These are phyloP conservation scores for Flaveria floridana DNA, from an alignment of 140 eudicot genomes.

Conservation along the genomic window DNA sequence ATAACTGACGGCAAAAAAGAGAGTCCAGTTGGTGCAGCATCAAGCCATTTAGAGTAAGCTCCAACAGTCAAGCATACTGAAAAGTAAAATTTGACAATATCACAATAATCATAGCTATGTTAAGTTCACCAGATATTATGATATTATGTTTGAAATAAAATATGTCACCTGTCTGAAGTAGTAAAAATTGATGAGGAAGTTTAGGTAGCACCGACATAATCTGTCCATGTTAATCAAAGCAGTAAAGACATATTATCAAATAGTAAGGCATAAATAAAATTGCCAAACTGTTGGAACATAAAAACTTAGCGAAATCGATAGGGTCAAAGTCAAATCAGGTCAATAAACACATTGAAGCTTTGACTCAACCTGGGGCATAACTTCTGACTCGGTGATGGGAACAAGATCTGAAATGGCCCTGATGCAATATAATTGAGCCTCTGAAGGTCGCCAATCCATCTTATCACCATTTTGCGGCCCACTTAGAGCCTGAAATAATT, in stretches of 20 bases:
- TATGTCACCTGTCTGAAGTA: conserved; percentile 84
- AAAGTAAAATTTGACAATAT: neutral
- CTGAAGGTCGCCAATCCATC: conserved; percentile 91
- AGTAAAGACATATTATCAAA: conserved; percentile 3
- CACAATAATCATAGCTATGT: conserved; percentile 5
- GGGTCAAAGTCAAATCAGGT: conserved; percentile 21
- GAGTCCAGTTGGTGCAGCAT: conserved; percentile 75
- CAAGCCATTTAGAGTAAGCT: conserved; percentile 97
- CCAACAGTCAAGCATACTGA: conserved; percentile 88
- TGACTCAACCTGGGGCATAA: conserved; percentile 88
- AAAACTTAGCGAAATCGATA: conserved; percentile 10
- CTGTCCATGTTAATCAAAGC: conserved; percentile 43
- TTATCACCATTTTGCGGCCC: conserved; percentile 56
- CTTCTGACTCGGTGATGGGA: conserved; percentile 69
- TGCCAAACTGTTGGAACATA: neutral
- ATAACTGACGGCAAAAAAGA: conserved; percentile 81
- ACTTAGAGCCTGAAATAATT: conserved; percentile 54
- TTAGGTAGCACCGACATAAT: conserved; percentile 87
- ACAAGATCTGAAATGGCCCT: conserved; percentile 91
- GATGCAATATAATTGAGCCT: conserved; percentile 94
- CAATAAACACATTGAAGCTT: conserved; percentile 28
- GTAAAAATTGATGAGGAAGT: conserved; percentile 85
- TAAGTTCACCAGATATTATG: conserved; percentile 4
- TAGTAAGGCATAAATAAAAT: neutral
- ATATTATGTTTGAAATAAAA: conserved; percentile 9